Conservation (phyloP, 2,329 filamentous ascomycete species). For the Penicillium italicum region DNA sequence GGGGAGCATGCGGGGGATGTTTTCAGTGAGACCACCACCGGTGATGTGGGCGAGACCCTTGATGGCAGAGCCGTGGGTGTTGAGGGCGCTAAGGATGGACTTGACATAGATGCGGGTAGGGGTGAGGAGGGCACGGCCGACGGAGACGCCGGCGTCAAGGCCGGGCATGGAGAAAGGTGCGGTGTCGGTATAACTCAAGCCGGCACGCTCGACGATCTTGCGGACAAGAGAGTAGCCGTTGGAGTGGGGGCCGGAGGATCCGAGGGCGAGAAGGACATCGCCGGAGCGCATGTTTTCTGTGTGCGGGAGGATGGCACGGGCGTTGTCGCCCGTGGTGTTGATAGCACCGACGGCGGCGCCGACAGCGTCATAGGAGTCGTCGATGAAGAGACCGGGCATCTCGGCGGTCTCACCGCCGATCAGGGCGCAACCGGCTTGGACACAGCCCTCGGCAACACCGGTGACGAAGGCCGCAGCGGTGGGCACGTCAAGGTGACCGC, state of each 20-base stretch:
- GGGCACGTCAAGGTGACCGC: slow-evolving; percentile 76
- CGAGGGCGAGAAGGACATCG: slow-evolving; percentile 80
- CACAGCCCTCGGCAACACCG: slow-evolving; percentile 84
- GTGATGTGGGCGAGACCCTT: slow-evolving; percentile 98
- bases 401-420: slow-evolving; percentile 98
- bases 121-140: slow-evolving; percentile 77
- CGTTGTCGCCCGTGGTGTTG: slow-evolving; percentile 49
- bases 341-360: slow-evolving; percentile 88
- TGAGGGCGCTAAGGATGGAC: slow-evolving; percentile 65
- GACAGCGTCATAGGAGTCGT: slow-evolving; percentile 87
- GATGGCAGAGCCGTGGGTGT: slow-evolving; percentile 52
- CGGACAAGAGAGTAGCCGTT: slow-evolving; percentile 98
- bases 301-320: slow-evolving; percentile 67
- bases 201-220: slow-evolving; percentile 72
- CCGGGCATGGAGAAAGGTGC: slow-evolving; percentile 74
- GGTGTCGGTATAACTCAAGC: slow-evolving; percentile 65
- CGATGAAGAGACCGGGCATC: slow-evolving; percentile 92
- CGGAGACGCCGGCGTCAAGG: slow-evolving; percentile 55
- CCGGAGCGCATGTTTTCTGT: slow-evolving; percentile 72
- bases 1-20: slow-evolving; percentile 91
- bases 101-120: slow-evolving; percentile 94
- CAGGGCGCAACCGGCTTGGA: slow-evolving; percentile 77
- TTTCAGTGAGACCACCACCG: slow-evolving; percentile 86
- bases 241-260: slow-evolving; percentile 84
- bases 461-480: slow-evolving; percentile 82